Conservation (phyloP, 2,329 filamentous ascomycete genomes). For the Xylariaceae sp. region DNA sequence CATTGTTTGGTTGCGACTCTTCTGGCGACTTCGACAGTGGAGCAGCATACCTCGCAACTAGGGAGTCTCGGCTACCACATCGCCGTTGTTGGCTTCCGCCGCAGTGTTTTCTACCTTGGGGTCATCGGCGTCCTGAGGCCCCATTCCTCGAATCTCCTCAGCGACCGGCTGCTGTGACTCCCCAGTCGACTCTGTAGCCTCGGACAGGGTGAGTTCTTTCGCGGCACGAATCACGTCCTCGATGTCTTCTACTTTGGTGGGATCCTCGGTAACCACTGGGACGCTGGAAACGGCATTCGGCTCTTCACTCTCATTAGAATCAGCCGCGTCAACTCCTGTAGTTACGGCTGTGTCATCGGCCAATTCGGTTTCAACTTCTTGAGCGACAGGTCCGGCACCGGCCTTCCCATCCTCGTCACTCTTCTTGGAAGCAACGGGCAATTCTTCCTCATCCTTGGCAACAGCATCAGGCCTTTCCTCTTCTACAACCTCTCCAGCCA, state of each 20-base stretch:
- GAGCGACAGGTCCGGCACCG: neutral
- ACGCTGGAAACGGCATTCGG: constrained; percentile 3
- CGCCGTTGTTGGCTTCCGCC: constrained; percentile 1
- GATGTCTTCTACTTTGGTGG: constrained; percentile 25
- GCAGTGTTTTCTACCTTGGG: neutral
- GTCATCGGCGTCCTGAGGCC: too few relatives aligned
- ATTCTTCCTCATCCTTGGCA: neutral
- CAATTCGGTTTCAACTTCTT: neutral
- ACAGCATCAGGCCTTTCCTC: neutral
- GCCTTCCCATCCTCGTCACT: too few relatives aligned
- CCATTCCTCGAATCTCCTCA: neutral
- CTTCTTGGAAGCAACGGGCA: too few relatives aligned
- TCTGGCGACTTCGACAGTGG: constrained; percentile 4
- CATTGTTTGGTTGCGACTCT: constrained; percentile 4
- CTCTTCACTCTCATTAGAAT: neutral
- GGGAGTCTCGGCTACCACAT: constrained; percentile 5
- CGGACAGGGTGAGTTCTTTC: constrained; percentile 2
- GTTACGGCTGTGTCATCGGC: neutral
- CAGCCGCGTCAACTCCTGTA: neutral
- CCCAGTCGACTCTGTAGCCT: constrained; percentile 3
- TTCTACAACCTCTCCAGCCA: neutral
- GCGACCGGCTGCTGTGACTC: constrained; percentile 1
- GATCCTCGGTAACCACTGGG: constrained; percentile 16
- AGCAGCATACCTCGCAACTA: constrained; percentile 10
- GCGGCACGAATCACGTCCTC: constrained; percentile 20